A percentile compares a stretch with the other conserved stretches of the same genome.
Conservation (phyloP, 345 rosid species). For the Clarkia xantiana region DNA sequence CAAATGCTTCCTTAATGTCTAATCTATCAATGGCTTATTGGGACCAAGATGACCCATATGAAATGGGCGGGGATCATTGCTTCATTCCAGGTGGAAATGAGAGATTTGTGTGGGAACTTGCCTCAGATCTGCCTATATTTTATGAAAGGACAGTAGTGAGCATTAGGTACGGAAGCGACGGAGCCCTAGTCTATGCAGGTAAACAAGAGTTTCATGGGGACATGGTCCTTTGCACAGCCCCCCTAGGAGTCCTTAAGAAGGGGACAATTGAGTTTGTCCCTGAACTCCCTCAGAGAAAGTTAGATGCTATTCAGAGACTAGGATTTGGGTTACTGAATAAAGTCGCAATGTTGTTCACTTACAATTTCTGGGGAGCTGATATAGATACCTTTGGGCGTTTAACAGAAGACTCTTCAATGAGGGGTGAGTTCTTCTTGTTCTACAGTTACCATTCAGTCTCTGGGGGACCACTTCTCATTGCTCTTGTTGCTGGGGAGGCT, state of each 20-base stretch:
- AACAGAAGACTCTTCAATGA: conserved; percentile 57
- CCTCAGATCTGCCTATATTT: conserved; percentile 73
- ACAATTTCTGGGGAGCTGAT: conserved; percentile 88
- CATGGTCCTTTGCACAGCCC: conserved; percentile 85
- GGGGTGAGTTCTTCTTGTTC: conserved; percentile 92
- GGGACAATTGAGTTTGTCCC: conserved; percentile 66
- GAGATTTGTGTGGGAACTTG: conserved; percentile 70
- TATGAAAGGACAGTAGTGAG: conserved; percentile 61
- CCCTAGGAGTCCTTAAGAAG: conserved; percentile 73
- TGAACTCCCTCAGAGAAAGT: conserved; percentile 75
- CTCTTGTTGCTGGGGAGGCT: conserved; percentile 89
- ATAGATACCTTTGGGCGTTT: conserved; percentile 84
- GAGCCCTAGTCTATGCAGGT: conserved; percentile 55
- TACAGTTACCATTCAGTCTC: conserved; percentile 86
- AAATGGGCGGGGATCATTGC: conserved; percentile 98
- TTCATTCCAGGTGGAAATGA: conserved; percentile 92
- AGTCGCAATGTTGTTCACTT: conserved; percentile 76
- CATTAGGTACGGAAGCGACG: conserved; percentile 64
- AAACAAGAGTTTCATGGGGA: conserved; percentile 74
- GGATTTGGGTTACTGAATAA: conserved; percentile 84
- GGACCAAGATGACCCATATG: conserved; percentile 99
- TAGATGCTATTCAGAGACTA: conserved; percentile 64
- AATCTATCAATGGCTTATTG: conserved; percentile 88
- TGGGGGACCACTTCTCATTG: conserved; percentile 84
- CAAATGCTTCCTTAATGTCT: conserved; percentile 81